Evolutionary conservation across 371 early-diverging fungal species (phyloP).

Genomic region (Apophysomyces trapeziformis): DNA sequence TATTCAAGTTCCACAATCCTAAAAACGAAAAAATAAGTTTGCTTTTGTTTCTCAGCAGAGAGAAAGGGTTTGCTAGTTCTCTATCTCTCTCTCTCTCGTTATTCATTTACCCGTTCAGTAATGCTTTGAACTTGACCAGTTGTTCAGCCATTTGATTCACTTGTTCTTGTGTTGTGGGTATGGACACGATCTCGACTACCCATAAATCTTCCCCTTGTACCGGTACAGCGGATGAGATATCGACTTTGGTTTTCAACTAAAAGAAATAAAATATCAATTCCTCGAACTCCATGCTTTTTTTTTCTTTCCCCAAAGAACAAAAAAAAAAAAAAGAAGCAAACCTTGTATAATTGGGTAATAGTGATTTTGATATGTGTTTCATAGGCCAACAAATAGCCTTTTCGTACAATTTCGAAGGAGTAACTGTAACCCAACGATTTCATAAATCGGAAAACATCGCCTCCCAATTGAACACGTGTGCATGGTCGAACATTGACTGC

Average conservation of each 20-base stretch:
- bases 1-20: slow-evolving; percentile 52
- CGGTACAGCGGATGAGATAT: slow-evolving; percentile 34
- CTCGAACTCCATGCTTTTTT: no score
- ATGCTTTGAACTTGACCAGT: slow-evolving; percentile 40
- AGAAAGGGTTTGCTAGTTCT: neutral
- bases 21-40: neutral
- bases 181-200: slow-evolving; percentile 50
- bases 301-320: no score
- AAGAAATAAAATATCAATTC: neutral
- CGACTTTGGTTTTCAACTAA: slow-evolving; percentile 43
- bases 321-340: slow-evolving; percentile 1
- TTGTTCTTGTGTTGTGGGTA: slow-evolving; percentile 50
- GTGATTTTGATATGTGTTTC: slow-evolving; percentile 45
- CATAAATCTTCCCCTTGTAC: slow-evolving; percentile 40
- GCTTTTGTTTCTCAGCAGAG: no score
- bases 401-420: slow-evolving; percentile 53
- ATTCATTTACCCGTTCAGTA: slow-evolving; percentile 46
- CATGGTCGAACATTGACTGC: slow-evolving; percentile 52
- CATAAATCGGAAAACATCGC: slow-evolving; percentile 55
- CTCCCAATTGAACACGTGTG: slow-evolving; percentile 47
- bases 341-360: slow-evolving; percentile 47
- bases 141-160: slow-evolving; percentile 56
- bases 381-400: slow-evolving; percentile 48
- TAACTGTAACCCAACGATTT: slow-evolving; percentile 53
- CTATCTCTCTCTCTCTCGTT: no score